A percentile compares a stretch with the other conserved stretches of the same genome.
Evolutionary conservation across 768 basidiomycete genomes (phyloP).

Genomic region (Chiua virens): DNA sequence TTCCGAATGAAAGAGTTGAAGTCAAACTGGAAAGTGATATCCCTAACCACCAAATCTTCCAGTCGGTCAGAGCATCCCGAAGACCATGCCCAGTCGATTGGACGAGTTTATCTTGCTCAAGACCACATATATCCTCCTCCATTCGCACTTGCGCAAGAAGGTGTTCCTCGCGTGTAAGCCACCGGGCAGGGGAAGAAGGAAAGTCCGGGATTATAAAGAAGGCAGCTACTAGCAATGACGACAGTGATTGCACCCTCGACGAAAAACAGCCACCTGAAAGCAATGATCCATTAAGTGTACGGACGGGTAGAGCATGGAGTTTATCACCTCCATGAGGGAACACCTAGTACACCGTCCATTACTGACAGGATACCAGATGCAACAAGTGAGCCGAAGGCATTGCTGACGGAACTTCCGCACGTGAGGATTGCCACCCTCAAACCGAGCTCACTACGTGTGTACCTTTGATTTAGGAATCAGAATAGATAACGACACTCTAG

Average conservation of each 20-base stretch:
- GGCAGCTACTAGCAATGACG: slow-evolving; percentile 46
- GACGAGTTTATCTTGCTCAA: slow-evolving; percentile 33
- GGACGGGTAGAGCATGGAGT: too few species aligned
- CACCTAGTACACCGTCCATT: slow-evolving; percentile 67
- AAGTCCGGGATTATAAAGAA: slow-evolving; percentile 74
- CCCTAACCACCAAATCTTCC: slow-evolving; percentile 82
- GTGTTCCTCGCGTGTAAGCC: slow-evolving; percentile 59
- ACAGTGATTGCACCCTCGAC: slow-evolving; percentile 21
- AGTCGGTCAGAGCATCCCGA: slow-evolving; percentile 59
- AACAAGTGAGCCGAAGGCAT: slow-evolving; percentile 77
- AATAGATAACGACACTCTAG: not conserved
- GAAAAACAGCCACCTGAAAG: too few species aligned
- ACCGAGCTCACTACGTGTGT: slow-evolving; percentile 68
- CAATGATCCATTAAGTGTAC: too few species aligned
- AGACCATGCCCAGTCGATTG: slow-evolving; percentile 43
- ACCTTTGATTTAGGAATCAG: slow-evolving; percentile 24
- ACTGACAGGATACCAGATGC: slow-evolving; percentile 71
- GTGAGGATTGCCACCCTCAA: slow-evolving; percentile 63
- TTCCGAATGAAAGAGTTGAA: slow-evolving; percentile 68
- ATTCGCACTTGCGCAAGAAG: slow-evolving; percentile 56
- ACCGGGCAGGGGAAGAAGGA: slow-evolving; percentile 54
- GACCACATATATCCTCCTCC: slow-evolving; percentile 58
- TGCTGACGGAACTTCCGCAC: slow-evolving; percentile 72
- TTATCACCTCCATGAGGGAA: too few species aligned
- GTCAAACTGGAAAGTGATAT: slow-evolving; percentile 54